A percentile compares a stretch with the other conserved stretches of the same genome.
Evolutionary conservation across 495 filamentous ascomycete genomes (phyloP).

Genomic region (Penicillium malachiteum): DNA sequence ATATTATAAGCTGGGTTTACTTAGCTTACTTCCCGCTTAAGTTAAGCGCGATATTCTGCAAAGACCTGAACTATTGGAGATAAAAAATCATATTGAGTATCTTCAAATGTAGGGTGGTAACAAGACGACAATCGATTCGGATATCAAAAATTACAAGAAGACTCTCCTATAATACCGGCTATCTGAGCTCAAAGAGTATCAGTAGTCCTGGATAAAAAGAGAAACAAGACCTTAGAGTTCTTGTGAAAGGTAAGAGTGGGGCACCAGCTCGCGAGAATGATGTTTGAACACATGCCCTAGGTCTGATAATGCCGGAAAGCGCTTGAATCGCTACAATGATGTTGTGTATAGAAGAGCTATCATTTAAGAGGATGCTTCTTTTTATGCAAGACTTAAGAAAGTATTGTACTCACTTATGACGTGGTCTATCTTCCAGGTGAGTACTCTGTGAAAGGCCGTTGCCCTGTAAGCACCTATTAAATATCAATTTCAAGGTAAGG

Average conservation of each 20-base stretch:
- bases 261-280: slow-evolving; percentile 3
- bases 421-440: slow-evolving; percentile 22
- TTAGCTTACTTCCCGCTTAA: slow-evolving; percentile 14
- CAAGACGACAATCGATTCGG: slow-evolving; percentile 3
- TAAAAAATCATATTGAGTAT: slow-evolving; percentile 8
- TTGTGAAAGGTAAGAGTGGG: slow-evolving; percentile 15
- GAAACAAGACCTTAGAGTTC: slow-evolving; percentile 17
- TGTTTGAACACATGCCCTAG: slow-evolving; percentile 14
- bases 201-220: slow-evolving; percentile 12
- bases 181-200: slow-evolving; percentile 16
- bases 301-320: slow-evolving; percentile 20
- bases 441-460: slow-evolving; percentile 17
- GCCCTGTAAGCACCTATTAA: slow-evolving; percentile 10
- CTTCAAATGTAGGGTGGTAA: slow-evolving; percentile 2
- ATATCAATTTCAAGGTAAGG: slow-evolving; percentile 12
- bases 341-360: slow-evolving; percentile 20
- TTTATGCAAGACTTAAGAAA: slow-evolving; percentile 19
- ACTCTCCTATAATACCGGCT: slow-evolving; percentile 9
- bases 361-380: slow-evolving; percentile 20
- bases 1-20: slow-evolving; percentile 17
- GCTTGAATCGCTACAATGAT: slow-evolving; percentile 17
- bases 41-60: slow-evolving; percentile 18
- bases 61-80: slow-evolving; percentile 10
- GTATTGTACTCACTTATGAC: slow-evolving; percentile 18
- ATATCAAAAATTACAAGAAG: slow-evolving; percentile 12